A percentile compares a stretch with the other conserved stretches of the same genome.
Evolutionary conservation across 176 grass and related monocot species (phyloP).

Genomic region (Ananas comosus): DNA sequence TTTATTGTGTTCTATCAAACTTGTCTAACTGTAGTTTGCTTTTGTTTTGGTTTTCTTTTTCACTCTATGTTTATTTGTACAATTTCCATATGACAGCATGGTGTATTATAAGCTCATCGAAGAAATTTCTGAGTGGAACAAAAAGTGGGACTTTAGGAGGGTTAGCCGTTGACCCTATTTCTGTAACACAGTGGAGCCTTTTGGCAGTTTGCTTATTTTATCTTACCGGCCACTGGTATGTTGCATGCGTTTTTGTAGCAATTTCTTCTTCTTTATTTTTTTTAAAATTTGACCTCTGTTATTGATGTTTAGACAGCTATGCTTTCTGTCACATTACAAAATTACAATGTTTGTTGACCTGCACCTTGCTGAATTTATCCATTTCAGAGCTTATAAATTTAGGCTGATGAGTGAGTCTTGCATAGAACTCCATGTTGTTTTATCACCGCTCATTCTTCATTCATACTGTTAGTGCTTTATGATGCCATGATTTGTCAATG

Average conservation of each 20-base stretch:
- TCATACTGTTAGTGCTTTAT: neutral
- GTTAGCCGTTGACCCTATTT: conserved; percentile 42
- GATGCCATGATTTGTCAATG: no score
- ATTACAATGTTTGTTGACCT: neutral
- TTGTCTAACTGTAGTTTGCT: neutral
- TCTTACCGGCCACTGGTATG: conserved; percentile 84
- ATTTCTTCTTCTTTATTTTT: conserved; percentile 13
- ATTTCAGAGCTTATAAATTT: neutral
- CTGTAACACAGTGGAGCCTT: conserved; percentile 79
- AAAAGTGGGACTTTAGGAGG: conserved; percentile 23
- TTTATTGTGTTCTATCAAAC: neutral
- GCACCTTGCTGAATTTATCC: neutral
- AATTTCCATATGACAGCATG: conserved; percentile 54
- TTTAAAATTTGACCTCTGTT: no score
- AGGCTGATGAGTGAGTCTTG: neutral
- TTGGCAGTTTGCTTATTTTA: conserved; percentile 86
- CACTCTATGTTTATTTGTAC: conserved; percentile 2
- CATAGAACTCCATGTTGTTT: neutral
- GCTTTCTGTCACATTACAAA: neutral
- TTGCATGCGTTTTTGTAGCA: conserved; percentile 18
- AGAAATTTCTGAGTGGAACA: conserved; percentile 27
- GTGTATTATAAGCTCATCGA: conserved; percentile 55
- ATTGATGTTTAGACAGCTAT: neutral
- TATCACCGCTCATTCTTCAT: neutral
- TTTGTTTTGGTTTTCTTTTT: neutral